Base-by-base conservation (phyloP, 164 flowering plant genomes). In the Litsea cubeba region DNA sequence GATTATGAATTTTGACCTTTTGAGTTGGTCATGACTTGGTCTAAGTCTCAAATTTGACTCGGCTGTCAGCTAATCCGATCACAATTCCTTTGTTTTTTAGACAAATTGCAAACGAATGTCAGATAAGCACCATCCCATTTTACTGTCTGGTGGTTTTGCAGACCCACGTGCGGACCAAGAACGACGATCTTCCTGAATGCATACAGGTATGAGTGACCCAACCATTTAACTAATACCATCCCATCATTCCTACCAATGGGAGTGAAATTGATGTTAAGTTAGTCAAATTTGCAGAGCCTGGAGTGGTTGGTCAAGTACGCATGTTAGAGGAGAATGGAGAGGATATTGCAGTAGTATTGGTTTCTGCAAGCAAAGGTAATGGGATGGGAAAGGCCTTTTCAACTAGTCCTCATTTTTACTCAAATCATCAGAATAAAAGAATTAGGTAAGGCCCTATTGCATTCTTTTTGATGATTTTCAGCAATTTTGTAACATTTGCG, bases 141-240 rank as follows among this genome's bases (percentile, higher is more conserved):
- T 5, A 54, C 32, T 25, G 28, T 23, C 11, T 75, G 74, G 26
- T 72, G 65, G 26, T 72, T 86, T 72, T 85, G 85, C 93, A 95
- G 97, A 87, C 85, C 71, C 97, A 95, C 75, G 81, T 87, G 40
- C 87, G 94, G 83, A 83, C 89, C 23, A 82, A 87, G 77, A 86
- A 82, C 65, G 87, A 88, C 26, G 89, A 90, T 83, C 79, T 95
- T 50, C 80, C 87, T 1, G 93, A 87, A 80, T 95, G 98, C 87
- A 80, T 91, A 28, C 81, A 89, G 91, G 97, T 92, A 50, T 7
- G 58, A 49, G 58, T 49, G 4, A 69, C 15, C 4, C 22, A 4
- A 40, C 2, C 60, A 8, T 40, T 10, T 24, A 22, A 24, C 1
- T 26, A 7, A 7, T 22, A 10, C 11, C 23, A 15, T 50, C 62